Base-by-base conservation (phyloP, 2,329 filamentous ascomycete genomes). In the Cordyceps javanica region DNA sequence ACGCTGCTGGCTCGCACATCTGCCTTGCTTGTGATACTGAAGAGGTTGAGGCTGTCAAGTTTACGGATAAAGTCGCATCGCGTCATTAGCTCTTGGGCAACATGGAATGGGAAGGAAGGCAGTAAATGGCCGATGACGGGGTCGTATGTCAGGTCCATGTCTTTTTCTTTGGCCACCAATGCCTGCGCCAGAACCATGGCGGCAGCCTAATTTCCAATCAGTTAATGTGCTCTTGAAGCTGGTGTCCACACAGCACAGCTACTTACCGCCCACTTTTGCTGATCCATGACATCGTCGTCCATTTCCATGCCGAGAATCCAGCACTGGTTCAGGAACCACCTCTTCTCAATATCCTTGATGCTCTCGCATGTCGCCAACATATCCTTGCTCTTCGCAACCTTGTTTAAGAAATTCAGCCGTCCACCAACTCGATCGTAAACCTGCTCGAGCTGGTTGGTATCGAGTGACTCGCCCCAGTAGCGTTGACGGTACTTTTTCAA, bases 231-330 rank as follows among this genome's bases (percentile, higher is more conserved):
- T 19, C 13, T 23, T 16, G 46, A 44, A 21, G 25, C 19, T 25
- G 34, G 3, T 14, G 10, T 16, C 10, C 10, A 10, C n/a, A 10
- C 11, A 19, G 10, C 25, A 55, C 19, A 25, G 8, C 25, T 39
- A 82, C 86, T 74, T 77, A 91, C 88, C 46, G 92, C 90, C 78
- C 91, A 97, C 71, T 97, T 97, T 69, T 97, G 91, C 72, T 97
- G 90, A 68, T 97, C 91, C 87, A 97, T 97, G 64, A 97, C 94
- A 69, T 99, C 94, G 72, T 97, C 94, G 65, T 97, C 94, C 87
- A 90, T 89, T 61, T 87, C 85, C 53, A 74, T 75, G 11, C 87
- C 87, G 3, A 90, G 78, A 59, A 90, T 88, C 79, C 86, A 88
- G 73, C 87, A 90, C 68, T 88, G 85, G 71, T 88, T 89, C 9